Evolutionary conservation across 495 filamentous ascomycete genomes (phyloP).

Genomic region (Hyaloscypha variabilis): DNA sequence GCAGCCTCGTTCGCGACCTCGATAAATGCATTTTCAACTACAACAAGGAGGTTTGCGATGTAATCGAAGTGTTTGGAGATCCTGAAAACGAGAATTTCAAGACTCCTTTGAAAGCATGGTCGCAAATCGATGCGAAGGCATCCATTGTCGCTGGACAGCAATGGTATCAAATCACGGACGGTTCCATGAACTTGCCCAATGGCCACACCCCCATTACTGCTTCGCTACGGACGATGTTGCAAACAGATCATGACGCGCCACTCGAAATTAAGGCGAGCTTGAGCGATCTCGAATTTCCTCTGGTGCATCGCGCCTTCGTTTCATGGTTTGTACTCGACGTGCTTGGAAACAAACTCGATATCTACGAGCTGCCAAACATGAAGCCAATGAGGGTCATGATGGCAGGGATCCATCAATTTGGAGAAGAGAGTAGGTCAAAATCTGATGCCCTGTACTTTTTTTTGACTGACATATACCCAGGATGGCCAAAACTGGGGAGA

Average conservation of each 20-base stretch:
- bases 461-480: not conserved
- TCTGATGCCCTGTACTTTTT: not conserved
- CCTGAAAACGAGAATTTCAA: not conserved
- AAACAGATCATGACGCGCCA: not conserved
- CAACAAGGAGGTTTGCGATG: slow-evolving; percentile 1
- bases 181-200: not conserved
- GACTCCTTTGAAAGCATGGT: slow-evolving; percentile 1
- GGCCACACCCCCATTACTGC: slow-evolving; percentile 10
- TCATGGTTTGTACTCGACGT: slow-evolving; percentile 12
- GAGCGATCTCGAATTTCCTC: not conserved
- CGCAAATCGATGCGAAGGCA: not conserved
- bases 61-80: not conserved
- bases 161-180: not conserved
- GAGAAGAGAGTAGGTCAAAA: slow-evolving; percentile 5
- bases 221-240: not conserved
- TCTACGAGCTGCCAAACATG: slow-evolving; percentile 12
- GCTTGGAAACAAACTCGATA: slow-evolving; percentile 4
- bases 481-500: slow-evolving; percentile 5
- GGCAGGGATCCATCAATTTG: slow-evolving; percentile 3
- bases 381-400: slow-evolving; percentile 7
- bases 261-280: slow-evolving; percentile 1
- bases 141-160: not conserved
- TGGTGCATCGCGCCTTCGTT: slow-evolving; percentile 1
- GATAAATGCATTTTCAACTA: not conserved
- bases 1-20: not conserved